Conservation (phyloP, 305 asterid species). For the Fraxinus sp. region DNA sequence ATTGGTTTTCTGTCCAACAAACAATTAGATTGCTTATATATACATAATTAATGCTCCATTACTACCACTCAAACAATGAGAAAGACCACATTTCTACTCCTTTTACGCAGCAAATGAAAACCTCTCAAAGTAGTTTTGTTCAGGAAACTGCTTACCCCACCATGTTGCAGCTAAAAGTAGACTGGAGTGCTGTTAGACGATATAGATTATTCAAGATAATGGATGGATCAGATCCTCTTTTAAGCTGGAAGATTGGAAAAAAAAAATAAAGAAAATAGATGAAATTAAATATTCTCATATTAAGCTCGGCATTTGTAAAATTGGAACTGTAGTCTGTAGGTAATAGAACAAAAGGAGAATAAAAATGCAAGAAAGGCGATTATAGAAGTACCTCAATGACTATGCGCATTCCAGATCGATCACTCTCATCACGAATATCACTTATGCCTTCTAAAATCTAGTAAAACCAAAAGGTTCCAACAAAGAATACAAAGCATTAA, state of each 20-base stretch:
- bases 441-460: conserved; percentile 93
- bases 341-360: conserved; percentile 20
- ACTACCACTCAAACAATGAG: not conserved
- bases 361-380: conserved; percentile 16
- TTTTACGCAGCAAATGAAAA: conserved; percentile 11
- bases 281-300: conserved; percentile 8
- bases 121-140: not conserved
- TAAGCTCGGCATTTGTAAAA: not conserved
- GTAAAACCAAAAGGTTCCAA: conserved; percentile 26
- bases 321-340: not conserved
- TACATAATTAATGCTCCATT: not conserved
- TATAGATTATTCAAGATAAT: conserved; percentile 83
- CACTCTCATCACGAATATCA: conserved; percentile 99
- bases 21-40: not conserved
- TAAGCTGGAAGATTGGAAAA: conserved; percentile 53
- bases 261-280: conserved; percentile 1
- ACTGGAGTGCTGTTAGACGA: conserved; percentile 83
- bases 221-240: conserved; percentile 88
- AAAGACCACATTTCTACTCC: not conserved
- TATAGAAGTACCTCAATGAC: conserved; percentile 80
- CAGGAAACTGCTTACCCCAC: conserved; percentile 78
- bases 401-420: conserved; percentile 93
- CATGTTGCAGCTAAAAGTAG: conserved; percentile 97
- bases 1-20: not conserved
- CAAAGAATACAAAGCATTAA: not conserved